phyloP scores from a whole-genome alignment of 306 rosid species.

The Gleditsia sinensis region DNA sequence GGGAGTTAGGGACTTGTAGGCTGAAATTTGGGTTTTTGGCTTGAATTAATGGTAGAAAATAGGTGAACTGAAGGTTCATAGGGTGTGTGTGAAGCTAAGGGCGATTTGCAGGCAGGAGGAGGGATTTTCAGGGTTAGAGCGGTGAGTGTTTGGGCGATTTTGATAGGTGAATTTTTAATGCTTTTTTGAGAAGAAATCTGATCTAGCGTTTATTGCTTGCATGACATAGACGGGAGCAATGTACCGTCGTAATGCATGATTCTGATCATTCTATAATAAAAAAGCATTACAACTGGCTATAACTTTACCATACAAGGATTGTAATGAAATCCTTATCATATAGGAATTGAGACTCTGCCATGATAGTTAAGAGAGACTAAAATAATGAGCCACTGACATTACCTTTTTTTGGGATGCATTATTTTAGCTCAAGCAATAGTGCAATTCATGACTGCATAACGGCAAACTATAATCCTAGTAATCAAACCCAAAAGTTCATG shows the following conservation, averaged over 20 bases:
- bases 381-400: no score
- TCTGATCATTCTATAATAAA: background rate
- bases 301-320: background rate
- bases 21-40: background rate
- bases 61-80: conserved; percentile 1
- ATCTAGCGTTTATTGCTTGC: background rate
- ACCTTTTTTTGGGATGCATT: no score
- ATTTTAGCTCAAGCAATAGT: no score
- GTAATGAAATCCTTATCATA: no score
- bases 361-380: no score
- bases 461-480: no score
- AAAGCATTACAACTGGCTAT: background rate
- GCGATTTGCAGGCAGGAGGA: background rate
- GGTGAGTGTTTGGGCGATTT: background rate
- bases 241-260: background rate
- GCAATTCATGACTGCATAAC: no score
- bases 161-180: background rate
- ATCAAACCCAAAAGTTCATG: no score
- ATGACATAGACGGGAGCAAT: background rate
- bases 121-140: background rate
- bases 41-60: background rate
- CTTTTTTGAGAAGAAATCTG: background rate
- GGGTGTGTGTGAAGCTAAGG: background rate
- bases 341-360: no score
- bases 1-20: no score